A percentile compares a stretch with the other conserved stretches of the same genome.
These are phyloP conservation scores for Amylocarpus encephaloides DNA, from an alignment of 2,329 filamentous ascomycete species.

Conservation along the genomic window DNA sequence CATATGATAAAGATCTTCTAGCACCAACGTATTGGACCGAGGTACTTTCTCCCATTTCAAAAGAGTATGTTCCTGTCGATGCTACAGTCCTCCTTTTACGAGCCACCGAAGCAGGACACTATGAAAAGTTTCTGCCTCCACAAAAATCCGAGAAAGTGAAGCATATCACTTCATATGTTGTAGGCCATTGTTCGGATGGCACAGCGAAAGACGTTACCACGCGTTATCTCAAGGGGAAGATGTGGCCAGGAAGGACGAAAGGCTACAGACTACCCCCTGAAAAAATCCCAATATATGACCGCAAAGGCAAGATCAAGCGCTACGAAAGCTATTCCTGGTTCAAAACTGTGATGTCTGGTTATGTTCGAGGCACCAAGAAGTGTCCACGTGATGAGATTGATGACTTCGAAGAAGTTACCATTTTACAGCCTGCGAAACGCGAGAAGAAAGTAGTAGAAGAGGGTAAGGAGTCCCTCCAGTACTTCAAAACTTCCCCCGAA, in stretches of 20 bases:
- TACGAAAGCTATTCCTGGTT: conserved; percentile 88
- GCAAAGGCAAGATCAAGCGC: conserved; percentile 67
- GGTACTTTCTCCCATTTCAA: conserved; percentile 72
- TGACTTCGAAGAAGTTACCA: conserved; percentile 69
- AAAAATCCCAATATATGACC: conserved; percentile 74
- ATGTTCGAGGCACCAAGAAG: conserved; percentile 46
- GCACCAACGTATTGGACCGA: conserved; percentile 94
- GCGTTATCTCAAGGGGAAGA: conserved; percentile 75
- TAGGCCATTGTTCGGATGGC: conserved; percentile 76
- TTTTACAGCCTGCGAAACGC: conserved; percentile 65
- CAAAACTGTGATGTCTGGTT: conserved; percentile 68
- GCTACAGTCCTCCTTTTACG: conserved; percentile 60
- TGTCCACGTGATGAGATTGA: conserved; percentile 63
- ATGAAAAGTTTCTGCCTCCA: conserved; percentile 73
- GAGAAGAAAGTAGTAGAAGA: conserved; percentile 69
- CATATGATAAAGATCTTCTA: conserved; percentile 69
- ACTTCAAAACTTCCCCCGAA: conserved; percentile 79
- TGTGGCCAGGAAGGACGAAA: conserved; percentile 85
- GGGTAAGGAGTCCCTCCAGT: conserved; percentile 76
- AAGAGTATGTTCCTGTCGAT: conserved; percentile 74
- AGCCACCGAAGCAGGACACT: conserved; percentile 64
- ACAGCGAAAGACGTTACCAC: conserved; percentile 94
- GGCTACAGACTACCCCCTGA: conserved; percentile 71
- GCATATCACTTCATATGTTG: conserved; percentile 83
- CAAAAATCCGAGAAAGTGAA: conserved; percentile 77